phyloP scores from a whole-genome alignment of 1,284 basidiomycete species.

The Coniferiporia weirii region DNA sequence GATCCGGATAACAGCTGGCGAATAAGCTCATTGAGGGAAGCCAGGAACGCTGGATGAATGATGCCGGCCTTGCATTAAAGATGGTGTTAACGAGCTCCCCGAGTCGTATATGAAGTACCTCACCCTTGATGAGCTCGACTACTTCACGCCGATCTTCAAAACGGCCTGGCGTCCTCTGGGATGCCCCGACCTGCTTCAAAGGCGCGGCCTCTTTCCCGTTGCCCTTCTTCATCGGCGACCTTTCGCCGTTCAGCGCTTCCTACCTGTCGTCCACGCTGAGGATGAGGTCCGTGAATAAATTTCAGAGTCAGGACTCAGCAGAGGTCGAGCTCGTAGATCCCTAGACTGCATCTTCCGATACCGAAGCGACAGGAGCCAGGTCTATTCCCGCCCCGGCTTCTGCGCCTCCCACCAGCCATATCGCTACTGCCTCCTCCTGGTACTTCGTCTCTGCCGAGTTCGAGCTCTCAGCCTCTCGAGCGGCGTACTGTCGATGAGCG shows the following conservation, averaged over 20 bases:
- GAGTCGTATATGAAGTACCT: slow-evolving; percentile 16
- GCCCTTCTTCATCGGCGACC: slow-evolving; percentile 38
- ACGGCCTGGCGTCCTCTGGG: slow-evolving; percentile 86
- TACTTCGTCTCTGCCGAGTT: too few species aligned
- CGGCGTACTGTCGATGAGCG: slow-evolving; percentile 94
- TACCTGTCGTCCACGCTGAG: slow-evolving; percentile 21
- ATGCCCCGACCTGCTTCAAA: slow-evolving; percentile 85
- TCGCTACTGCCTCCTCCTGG: slow-evolving; percentile 87
- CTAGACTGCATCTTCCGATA: slow-evolving; percentile 18
- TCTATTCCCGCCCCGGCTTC: slow-evolving; percentile 47
- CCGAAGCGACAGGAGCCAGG: slow-evolving; percentile 19
- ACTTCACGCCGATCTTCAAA: slow-evolving; percentile 97
- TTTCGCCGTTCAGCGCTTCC: slow-evolving; percentile 28
- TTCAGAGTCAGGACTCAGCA: slow-evolving; percentile 30
- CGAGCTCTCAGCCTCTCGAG: slow-evolving; percentile 89
- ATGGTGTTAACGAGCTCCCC: neutral
- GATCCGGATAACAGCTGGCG: slow-evolving; percentile 91
- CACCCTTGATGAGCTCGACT: slow-evolving; percentile 91
- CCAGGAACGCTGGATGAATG: slow-evolving; percentile 89
- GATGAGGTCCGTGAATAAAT: too few species aligned
- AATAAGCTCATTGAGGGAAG: slow-evolving; percentile 91
- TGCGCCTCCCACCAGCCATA: slow-evolving; percentile 77
- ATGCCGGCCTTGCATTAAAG: slow-evolving; percentile 86
- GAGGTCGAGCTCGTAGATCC: slow-evolving; percentile 20
- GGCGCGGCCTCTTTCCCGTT: slow-evolving; percentile 35